These are phyloP conservation scores for Entamoeba nuttalli DNA, from an alignment of 208 protist species.

Conservation along the genomic window DNA sequence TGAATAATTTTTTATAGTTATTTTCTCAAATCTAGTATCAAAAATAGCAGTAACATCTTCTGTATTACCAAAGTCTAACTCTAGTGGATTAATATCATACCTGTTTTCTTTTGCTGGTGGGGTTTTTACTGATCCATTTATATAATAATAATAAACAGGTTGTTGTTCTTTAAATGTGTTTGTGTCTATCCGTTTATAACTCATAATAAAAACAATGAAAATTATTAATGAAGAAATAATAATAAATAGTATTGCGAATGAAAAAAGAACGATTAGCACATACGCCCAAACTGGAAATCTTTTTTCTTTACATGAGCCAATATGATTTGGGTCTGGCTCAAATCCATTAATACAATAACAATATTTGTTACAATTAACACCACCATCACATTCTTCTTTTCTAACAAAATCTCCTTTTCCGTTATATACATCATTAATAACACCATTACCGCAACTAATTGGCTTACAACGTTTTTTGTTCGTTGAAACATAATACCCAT, in stretches of 20 bases:
- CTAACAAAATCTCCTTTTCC: no score
- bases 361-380: background rate
- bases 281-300: background rate
- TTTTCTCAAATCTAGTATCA: background rate
- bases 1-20: background rate
- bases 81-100: background rate
- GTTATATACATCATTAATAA: background rate
- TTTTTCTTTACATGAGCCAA: background rate
- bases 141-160: background rate
- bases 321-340: background rate
- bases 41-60: background rate
- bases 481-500: background rate
- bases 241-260: background rate
- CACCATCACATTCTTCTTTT: background rate
- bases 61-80: background rate
- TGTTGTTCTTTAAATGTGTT: background rate
- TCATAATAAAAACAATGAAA: background rate
- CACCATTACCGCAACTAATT: background rate
- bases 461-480: background rate
- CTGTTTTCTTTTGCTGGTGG: background rate
- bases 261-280: background rate
- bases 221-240: background rate
- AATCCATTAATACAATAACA: background rate
- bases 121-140: background rate
- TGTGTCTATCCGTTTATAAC: background rate